Evolutionary conservation across 2,329 filamentous ascomycete genomes (phyloP).

Genomic region (Boeremia exigua): DNA sequence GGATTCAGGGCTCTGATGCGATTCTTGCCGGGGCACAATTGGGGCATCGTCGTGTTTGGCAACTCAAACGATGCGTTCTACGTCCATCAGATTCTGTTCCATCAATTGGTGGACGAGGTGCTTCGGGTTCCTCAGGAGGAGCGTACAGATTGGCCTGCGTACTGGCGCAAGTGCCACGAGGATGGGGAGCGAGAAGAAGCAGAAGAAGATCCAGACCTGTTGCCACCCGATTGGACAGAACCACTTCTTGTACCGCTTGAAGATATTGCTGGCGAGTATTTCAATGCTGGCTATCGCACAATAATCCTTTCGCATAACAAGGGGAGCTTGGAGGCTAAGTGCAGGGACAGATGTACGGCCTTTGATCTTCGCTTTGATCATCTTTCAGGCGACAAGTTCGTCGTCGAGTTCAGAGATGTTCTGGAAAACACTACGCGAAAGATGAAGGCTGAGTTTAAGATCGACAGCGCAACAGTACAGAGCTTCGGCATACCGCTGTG

Average conservation of each 20-base stretch:
- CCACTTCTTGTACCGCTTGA: slow-evolving; percentile 3
- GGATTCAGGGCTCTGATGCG: slow-evolving; percentile 18
- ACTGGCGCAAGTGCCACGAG: slow-evolving; percentile 3
- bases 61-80: slow-evolving; percentile 14
- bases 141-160: slow-evolving; percentile 6
- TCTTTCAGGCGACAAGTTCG: slow-evolving; percentile 5
- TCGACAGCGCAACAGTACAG: slow-evolving; percentile 2
- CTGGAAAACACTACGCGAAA: slow-evolving; percentile 2
- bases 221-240: not conserved
- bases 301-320: slow-evolving; percentile 9
- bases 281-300: slow-evolving; percentile 14
- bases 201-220: not conserved
- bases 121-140: not conserved
- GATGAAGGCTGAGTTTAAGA: slow-evolving; percentile 14
- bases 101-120: slow-evolving; percentile 14
- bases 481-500: slow-evolving; percentile 16
- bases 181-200: slow-evolving; percentile 3
- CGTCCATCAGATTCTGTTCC: slow-evolving; percentile 12
- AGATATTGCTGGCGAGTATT: slow-evolving; percentile 12
- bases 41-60: slow-evolving; percentile 18
- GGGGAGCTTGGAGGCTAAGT: slow-evolving; percentile 13
- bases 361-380: slow-evolving; percentile 16
- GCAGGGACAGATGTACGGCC: slow-evolving; percentile 19
- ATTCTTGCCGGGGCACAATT: slow-evolving; percentile 17
- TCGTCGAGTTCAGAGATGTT: not conserved